Conservation (phyloP, 148 eudicot genomes). For the Amaranthus cruentus region DNA sequence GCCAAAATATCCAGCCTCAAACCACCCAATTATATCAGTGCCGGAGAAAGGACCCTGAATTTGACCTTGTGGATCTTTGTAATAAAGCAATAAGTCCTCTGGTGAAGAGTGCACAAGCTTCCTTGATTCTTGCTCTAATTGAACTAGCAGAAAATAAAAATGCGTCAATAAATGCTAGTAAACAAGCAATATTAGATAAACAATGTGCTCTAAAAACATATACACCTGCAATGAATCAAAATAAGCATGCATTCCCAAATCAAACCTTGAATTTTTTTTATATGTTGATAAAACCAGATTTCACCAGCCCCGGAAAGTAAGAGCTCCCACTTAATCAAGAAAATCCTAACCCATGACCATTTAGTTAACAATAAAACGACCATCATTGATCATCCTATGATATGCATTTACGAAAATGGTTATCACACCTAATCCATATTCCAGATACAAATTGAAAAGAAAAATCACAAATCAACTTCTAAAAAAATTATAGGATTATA, state of each 20-base stretch:
- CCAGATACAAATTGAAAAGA: not conserved
- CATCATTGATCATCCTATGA: not conserved
- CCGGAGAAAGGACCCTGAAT: conserved; percentile 96
- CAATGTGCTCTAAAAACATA: not conserved
- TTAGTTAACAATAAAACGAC: not conserved
- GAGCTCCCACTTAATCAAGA: not conserved
- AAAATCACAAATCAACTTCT: not conserved
- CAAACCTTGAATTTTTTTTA: not conserved
- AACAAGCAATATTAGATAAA: not conserved
- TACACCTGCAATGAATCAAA: not conserved
- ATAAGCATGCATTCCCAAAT: not conserved
- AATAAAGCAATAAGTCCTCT: conserved; percentile 75
- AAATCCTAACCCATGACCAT: not conserved
- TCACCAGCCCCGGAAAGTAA: not conserved
- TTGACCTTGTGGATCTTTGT: conserved; percentile 89
- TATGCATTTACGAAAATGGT: not conserved
- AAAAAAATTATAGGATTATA: not conserved
- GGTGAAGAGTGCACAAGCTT: conserved; percentile 54
- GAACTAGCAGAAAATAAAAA: not conserved
- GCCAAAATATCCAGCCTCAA: conserved; percentile 95
- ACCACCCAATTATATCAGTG: conserved; percentile 90
- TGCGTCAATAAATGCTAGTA: not conserved
- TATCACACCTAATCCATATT: not conserved
- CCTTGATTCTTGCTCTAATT: conserved; percentile 30
- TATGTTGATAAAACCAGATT: not conserved